Percentiles rank a stretch among this genome's conserved stretches.
Conservation (phyloP, 129 eudicot genomes). For the Saposhnikovia divaricata region DNA sequence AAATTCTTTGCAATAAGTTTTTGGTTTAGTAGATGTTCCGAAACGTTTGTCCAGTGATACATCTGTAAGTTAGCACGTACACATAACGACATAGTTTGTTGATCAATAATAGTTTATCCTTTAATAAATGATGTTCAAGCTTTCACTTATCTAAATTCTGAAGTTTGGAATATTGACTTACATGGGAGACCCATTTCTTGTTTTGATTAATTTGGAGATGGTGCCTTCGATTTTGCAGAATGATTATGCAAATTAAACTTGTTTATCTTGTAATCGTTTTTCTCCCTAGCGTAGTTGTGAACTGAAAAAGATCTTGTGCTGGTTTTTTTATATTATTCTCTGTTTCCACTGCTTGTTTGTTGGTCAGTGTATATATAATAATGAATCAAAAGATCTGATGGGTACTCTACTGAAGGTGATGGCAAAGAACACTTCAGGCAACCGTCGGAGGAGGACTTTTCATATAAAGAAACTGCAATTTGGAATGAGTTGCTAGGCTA, state of each 20-base stretch:
- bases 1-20: not conserved
- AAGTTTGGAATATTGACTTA: not conserved
- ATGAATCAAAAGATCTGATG: constrained; percentile 17
- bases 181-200: not conserved
- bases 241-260: not conserved
- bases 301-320: not conserved
- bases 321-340: not conserved
- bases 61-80: not conserved
- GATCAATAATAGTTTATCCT: not conserved
- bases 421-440: constrained; percentile 28
- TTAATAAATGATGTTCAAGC: not conserved
- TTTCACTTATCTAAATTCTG: not conserved
- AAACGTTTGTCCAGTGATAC: not conserved
- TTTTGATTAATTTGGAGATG: not conserved
- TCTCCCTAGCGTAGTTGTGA: not conserved
- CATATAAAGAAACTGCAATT: constrained; percentile 25
- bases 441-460: constrained; percentile 16
- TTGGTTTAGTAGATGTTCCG: not conserved
- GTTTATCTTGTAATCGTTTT: not conserved
- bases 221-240: not conserved
- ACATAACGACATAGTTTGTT: not conserved
- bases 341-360: not conserved
- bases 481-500: constrained; percentile 45
- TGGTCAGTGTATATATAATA: constrained; percentile 2
- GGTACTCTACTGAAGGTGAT: constrained; percentile 39